Base-by-base conservation (phyloP, 805 yeast genomes). In the Cyberlindnera bimundalis region DNA sequence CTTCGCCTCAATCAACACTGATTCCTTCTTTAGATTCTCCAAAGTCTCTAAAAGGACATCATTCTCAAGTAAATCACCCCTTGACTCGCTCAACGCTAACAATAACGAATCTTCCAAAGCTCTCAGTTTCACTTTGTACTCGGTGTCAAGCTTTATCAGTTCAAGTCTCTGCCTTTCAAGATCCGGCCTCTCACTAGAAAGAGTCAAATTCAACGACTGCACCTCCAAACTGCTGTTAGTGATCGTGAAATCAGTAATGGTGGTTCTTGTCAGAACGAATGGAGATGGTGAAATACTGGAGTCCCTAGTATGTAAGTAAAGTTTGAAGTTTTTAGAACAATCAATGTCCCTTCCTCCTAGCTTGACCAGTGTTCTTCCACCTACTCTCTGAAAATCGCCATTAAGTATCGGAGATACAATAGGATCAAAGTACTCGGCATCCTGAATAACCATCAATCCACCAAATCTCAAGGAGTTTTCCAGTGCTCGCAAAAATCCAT, bases 401-500 rank as follows among this genome's bases (percentile, higher is more conserved):
- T 76, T 70, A 35, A 91, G 59, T 1, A 91, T 60, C 0, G 83
- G 70, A 42, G 75, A 75, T 10, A 91, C 55, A 7, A 85, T 62
- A 0, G 96, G 95, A 56, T 91, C 91, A 54, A 75, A 80, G 48
- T 72, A 65, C 54, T 91, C 97, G 4, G 90, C 89, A 62, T 91
- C 91, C 49, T 78, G 78, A 14, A 91, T 70, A 12, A 90, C 55
- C 7, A 91, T 65, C 1, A 75, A 52, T 3, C 86, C 88, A 5
- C 98, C 97, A 68, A 90, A 90, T 48, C 93, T 67, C 20, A 90
- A 57, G 0, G 95, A 82, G 52, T 87, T 84, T 56, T 89, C 96
- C 13, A 91, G 55, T 31, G 78, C 83, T 48, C 79, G 81, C 3
- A 74, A 57, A 56, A 81, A 85, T 0, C 82, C 76, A 5, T 70